Conservation (phyloP, 257 asterid species). For the Nicotiana tomentosiformis region DNA sequence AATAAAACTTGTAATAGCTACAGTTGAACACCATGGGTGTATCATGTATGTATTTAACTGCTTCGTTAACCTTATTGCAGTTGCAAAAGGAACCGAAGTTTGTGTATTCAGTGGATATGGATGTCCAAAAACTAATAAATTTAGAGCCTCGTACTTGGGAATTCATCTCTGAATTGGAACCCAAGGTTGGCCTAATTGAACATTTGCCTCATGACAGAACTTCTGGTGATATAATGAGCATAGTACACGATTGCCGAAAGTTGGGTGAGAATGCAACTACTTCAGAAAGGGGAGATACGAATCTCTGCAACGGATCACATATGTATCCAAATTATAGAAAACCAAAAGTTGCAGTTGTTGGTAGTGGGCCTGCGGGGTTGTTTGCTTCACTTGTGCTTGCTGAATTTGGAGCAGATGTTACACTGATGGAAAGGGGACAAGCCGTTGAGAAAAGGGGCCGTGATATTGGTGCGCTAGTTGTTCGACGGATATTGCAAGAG, state of each 20-base stretch:
- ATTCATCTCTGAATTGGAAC: constrained; percentile 72
- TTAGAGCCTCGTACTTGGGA: constrained; percentile 79
- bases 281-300: constrained; percentile 20
- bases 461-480: constrained; percentile 92
- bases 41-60: constrained; percentile 4
- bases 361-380: constrained; percentile 95
- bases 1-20: neutral
- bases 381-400: constrained; percentile 97
- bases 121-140: constrained; percentile 51
- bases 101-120: constrained; percentile 86
- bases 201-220: constrained; percentile 33
- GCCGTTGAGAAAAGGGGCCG: constrained; percentile 96
- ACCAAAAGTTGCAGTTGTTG: constrained; percentile 79
- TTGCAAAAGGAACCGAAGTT: constrained; percentile 81
- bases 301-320: constrained; percentile 19
- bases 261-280: constrained; percentile 23
- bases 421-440: constrained; percentile 87
- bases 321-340: constrained; percentile 26
- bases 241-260: constrained; percentile 33
- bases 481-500: constrained; percentile 61
- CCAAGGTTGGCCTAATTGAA: constrained; percentile 63
- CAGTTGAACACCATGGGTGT: neutral
- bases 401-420: constrained; percentile 92
- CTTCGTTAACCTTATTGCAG: constrained; percentile 18
- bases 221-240: constrained; percentile 53